Percentiles rank a stretch among this genome's conserved stretches.
Evolutionary conservation across 1,139 yeast genomes (phyloP).

Genomic region (Taphrina pruni): DNA sequence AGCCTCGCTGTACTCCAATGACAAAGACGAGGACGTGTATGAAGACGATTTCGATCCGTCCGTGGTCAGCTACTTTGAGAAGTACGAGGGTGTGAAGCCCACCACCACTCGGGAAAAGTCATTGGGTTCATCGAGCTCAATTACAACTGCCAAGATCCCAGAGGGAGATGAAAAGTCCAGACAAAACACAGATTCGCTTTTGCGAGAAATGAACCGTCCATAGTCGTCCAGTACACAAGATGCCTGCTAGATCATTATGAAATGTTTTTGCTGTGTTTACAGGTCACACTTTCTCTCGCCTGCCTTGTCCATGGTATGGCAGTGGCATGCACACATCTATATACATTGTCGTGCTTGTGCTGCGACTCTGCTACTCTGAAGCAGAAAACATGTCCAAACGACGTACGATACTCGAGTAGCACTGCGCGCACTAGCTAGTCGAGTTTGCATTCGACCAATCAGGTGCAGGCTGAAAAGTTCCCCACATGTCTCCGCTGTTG

Average conservation of each 20-base stretch:
- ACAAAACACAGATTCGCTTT: conserved; percentile 19
- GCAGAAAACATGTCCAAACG: no score
- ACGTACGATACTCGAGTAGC: no score
- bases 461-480: not conserved
- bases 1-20: conserved; percentile 43
- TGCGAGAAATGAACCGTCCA: conserved; percentile 20
- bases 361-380: no score
- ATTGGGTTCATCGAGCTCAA: not conserved
- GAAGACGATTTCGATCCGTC: conserved; percentile 21
- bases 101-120: conserved; percentile 22
- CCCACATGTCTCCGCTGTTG: not conserved
- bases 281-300: not conserved
- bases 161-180: not conserved
- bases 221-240: not conserved
- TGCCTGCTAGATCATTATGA: no score
- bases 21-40: conserved; percentile 15
- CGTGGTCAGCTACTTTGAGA: conserved; percentile 21
- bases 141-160: not conserved
- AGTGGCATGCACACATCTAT: no score
- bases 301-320: no score
- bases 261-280: not conserved
- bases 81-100: conserved; percentile 2
- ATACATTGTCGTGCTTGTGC: no score
- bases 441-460: not conserved
- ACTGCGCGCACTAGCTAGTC: no score